Conservation (phyloP, 768 basidiomycete species). For the Kwoniella mangroviensis region DNA sequence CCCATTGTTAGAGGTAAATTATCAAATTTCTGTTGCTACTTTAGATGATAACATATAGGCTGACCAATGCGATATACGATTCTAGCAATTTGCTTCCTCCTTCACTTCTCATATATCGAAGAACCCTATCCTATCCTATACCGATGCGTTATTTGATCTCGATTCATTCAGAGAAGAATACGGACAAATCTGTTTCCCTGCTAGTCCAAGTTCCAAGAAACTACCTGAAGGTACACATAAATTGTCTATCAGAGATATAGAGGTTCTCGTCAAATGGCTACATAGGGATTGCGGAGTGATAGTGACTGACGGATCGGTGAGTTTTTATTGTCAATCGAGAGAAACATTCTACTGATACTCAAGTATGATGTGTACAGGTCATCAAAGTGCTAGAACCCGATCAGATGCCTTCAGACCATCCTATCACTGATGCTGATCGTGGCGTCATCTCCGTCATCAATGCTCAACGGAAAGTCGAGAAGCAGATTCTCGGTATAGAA, state of each 20-base stretch:
- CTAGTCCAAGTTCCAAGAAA: slow-evolving; percentile 21
- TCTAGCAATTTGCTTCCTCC: slow-evolving; percentile 45
- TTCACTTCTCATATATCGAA: slow-evolving; percentile 36
- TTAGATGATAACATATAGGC: background rate
- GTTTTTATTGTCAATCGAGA: slow-evolving; percentile 62
- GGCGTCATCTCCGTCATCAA: slow-evolving; percentile 80
- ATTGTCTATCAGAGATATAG: slow-evolving; percentile 69
- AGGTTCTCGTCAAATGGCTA: slow-evolving; percentile 75
- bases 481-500: slow-evolving; percentile 73
- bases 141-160: slow-evolving; percentile 36
- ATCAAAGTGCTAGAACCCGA: slow-evolving; percentile 73
- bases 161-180: slow-evolving; percentile 37
- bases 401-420: slow-evolving; percentile 55
- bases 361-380: slow-evolving; percentile 69
- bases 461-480: slow-evolving; percentile 70
- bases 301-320: slow-evolving; percentile 71
- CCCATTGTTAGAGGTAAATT: slow-evolving; percentile 54
- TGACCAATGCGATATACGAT: no score
- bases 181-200: slow-evolving; percentile 34
- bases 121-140: slow-evolving; percentile 44
- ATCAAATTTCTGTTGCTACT: no score
- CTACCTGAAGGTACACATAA: slow-evolving; percentile 51
- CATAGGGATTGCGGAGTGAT: slow-evolving; percentile 73
- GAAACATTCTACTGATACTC: slow-evolving; percentile 80
- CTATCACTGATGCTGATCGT: slow-evolving; percentile 75